Evolutionary conservation across 1,284 basidiomycete genomes (phyloP).

Genomic region (Crepidotus sp.): DNA sequence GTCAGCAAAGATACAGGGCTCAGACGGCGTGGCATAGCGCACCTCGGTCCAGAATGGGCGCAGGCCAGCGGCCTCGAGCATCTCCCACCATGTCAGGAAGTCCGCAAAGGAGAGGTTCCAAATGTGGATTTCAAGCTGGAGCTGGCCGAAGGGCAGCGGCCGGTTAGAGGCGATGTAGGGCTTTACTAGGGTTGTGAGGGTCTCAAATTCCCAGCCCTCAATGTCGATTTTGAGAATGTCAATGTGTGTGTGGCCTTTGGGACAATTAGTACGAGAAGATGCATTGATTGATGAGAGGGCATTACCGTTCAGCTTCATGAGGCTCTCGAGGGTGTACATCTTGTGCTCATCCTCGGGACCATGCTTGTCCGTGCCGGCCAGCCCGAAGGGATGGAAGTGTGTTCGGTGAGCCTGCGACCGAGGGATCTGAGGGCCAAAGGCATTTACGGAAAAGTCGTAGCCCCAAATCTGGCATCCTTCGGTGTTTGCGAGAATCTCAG

Average conservation of each 20-base stretch:
- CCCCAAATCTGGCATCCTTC: conserved; percentile 54
- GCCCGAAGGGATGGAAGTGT: conserved; percentile 43
- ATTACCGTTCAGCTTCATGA: conserved; percentile 51
- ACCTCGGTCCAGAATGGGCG: conserved; percentile 51
- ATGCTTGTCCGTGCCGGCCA: conserved; percentile 42
- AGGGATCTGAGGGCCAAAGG: conserved; percentile 44
- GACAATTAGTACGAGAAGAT: background rate
- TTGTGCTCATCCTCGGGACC: conserved; percentile 33
- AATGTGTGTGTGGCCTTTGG: conserved; percentile 45
- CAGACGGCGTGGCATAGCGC: conserved; percentile 5
- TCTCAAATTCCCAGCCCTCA: conserved; percentile 47
- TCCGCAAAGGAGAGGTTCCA: conserved; percentile 45
- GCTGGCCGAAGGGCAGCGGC: conserved; percentile 47
- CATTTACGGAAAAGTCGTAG: conserved; percentile 50
- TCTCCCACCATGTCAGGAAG: conserved; percentile 44
- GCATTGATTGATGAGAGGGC: background rate
- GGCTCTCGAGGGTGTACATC: conserved; percentile 47
- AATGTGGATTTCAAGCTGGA: conserved; percentile 50
- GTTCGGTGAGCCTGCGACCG: conserved; percentile 32
- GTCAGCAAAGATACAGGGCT: background rate
- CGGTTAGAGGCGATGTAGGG: conserved; percentile 32
- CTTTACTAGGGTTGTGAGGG: conserved; percentile 35
- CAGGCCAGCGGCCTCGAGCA: conserved; percentile 44
- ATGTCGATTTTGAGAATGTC: conserved; percentile 50
- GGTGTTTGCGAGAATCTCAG: conserved; percentile 47